phyloP scores from a whole-genome alignment of 23 red algal species.

The Pyropia yezoensis region DNA sequence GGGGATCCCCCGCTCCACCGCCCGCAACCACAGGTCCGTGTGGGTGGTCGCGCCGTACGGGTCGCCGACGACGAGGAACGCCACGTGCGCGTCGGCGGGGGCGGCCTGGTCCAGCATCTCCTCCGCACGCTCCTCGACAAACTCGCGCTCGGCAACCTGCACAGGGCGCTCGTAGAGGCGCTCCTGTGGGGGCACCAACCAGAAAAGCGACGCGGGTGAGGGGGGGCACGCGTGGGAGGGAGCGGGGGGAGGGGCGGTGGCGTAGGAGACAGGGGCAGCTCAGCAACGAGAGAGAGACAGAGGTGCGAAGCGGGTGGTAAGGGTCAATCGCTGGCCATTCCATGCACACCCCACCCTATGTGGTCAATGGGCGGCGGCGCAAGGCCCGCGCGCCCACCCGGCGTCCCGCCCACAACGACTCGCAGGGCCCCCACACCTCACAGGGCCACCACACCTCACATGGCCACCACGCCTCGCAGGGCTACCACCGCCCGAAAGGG shows the following conservation, averaged over 20 bases:
- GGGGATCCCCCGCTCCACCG: conserved; percentile 35
- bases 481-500: background rate
- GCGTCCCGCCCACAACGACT: too few species aligned
- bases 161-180: conserved; percentile 59
- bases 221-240: background rate
- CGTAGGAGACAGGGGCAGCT: too few species aligned
- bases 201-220: too few species aligned
- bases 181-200: background rate
- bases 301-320: background rate
- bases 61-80: conserved; percentile 95
- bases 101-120: conserved; percentile 43
- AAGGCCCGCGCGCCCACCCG: too few species aligned
- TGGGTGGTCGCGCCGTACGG: conserved; percentile 96
- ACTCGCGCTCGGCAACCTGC: conserved; percentile 80
- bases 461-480: background rate
- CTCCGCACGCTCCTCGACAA: conserved; percentile 72
- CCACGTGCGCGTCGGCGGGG: conserved; percentile 35
- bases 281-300: too few species aligned
- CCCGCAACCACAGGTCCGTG: conserved; percentile 80
- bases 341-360: background rate
- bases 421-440: background rate
- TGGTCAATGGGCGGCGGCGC: too few species aligned
- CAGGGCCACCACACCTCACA: too few species aligned
- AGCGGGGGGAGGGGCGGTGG: too few species aligned
- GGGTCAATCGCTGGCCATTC: background rate